Conservation (phyloP, 768 basidiomycete genomes). For the Mycena vulgaris region DNA sequence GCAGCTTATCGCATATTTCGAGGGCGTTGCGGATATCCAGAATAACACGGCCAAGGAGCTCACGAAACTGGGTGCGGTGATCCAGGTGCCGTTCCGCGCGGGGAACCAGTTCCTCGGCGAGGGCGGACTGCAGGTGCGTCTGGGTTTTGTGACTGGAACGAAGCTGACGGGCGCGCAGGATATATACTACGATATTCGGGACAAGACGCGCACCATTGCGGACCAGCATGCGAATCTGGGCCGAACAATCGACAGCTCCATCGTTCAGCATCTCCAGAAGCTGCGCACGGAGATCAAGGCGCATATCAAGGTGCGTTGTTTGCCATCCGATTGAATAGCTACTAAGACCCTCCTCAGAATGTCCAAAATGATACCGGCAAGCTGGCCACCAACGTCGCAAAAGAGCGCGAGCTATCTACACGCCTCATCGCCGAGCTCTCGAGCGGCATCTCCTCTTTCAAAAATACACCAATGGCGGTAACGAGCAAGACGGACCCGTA, state of each 20-base stretch:
- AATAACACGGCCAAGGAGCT: constrained; percentile 95
- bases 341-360: constrained; percentile 63
- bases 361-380: constrained; percentile 95
- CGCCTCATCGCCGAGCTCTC: constrained; percentile 90
- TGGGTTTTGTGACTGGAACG: neutral
- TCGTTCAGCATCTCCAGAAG: constrained; percentile 98
- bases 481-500: constrained; percentile 88
- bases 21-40: constrained; percentile 88
- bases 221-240: constrained; percentile 98
- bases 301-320: constrained; percentile 84
- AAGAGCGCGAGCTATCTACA: constrained; percentile 91
- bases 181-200: constrained; percentile 68
- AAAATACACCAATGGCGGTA: constrained; percentile 94
- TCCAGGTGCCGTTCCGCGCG: constrained; percentile 96
- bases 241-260: constrained; percentile 95
- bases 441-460: constrained; percentile 89
- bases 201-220: constrained; percentile 93
- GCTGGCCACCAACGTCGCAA: constrained; percentile 91
- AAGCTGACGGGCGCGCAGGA: neutral
- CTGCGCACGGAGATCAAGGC: constrained; percentile 96
- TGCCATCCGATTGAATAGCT: too few relatives aligned
- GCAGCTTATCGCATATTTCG: constrained; percentile 94
- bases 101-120: constrained; percentile 99
- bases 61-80: constrained; percentile 93
- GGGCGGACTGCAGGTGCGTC: constrained; percentile 83